Evolutionary conservation across 2,329 filamentous ascomycete genomes (phyloP), one percentile per base, ranked within the genome.

Genomic region (Colletotrichum lupini): DNA sequence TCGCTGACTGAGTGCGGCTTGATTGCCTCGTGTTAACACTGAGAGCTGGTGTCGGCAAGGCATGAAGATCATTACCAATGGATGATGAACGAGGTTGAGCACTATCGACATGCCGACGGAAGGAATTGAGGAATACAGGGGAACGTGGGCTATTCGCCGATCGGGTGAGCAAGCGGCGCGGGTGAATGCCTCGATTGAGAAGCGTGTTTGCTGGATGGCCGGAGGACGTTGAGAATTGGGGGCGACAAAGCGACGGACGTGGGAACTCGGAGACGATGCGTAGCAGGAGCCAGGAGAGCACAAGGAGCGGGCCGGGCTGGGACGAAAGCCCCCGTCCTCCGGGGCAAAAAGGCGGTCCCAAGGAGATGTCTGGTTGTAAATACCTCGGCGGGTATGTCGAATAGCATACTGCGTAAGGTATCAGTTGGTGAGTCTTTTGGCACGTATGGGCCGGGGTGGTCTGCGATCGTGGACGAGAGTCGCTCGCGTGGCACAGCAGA

Each of bases 131-230:
- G 42, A 30, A 46, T 24, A 19, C 49, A 53, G 22, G 28, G 30
- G 16, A n/a, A 35, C n/a, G 46, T 26, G 37, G 53, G 24, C 11
- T n/a, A 60, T 35, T 49, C 26, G 55, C 22, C 35, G 58, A 71
- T 68, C 37, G 30, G 63, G 26, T 19, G 35, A 46, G 64, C 52
- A 72, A 61, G 52, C 57, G 30, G 53, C 8, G 46, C 66, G 69
- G 66, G 55, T 26, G 30, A 59, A 59, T 72, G 66, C 67, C 66
- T 64, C 37, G 66, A 69, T 72, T 28, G 59, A 72, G 65, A 49
- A 35, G 37, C 53, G 16, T 57, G 24, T 59, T 59, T 68, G 52
- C 56, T 32, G 35, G 37, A 63, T 19, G 53, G 4, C 16, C 42
- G 37, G 30, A 14, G 22, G 35, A 63, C 19, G 52, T 26, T 49